Conservation (phyloP, 2,329 filamentous ascomycete genomes). For the Trichoderma atrobrunneum region DNA sequence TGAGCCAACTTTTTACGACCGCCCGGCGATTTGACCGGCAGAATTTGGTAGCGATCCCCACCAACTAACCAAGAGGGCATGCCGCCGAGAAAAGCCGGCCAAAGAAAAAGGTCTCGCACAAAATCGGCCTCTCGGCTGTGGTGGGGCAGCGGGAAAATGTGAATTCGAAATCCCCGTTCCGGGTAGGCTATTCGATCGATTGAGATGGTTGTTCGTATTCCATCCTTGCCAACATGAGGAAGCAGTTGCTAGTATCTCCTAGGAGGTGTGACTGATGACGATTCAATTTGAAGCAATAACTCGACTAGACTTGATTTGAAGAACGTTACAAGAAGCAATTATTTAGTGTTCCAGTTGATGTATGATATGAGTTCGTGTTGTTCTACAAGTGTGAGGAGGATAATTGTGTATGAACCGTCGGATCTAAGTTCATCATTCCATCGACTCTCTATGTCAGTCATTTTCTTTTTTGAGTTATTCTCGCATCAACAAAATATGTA, state of each 20-base stretch:
- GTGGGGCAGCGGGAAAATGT: background rate
- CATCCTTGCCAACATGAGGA: background rate
- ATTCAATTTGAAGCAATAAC: background rate
- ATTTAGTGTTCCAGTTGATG: background rate
- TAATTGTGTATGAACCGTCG: background rate
- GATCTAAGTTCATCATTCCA: background rate
- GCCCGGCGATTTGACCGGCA: constrained; percentile 19
- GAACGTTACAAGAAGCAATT: background rate
- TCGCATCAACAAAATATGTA: background rate
- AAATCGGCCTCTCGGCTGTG: background rate
- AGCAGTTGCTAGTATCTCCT: background rate
- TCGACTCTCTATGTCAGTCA: background rate
- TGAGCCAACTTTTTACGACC: constrained; percentile 3
- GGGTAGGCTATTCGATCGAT: background rate
- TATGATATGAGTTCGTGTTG: background rate
- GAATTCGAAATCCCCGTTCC: background rate
- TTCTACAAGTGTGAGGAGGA: background rate
- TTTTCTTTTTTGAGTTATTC: background rate
- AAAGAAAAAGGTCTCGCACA: background rate
- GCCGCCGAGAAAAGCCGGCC: background rate
- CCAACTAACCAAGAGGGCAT: background rate
- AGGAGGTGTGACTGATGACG: background rate
- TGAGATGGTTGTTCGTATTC: background rate
- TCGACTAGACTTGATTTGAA: background rate
- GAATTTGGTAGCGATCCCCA: background rate